phyloP scores from a whole-genome alignment of 2,329 filamentous ascomycete species.

The Alternaria conjuncta region DNA sequence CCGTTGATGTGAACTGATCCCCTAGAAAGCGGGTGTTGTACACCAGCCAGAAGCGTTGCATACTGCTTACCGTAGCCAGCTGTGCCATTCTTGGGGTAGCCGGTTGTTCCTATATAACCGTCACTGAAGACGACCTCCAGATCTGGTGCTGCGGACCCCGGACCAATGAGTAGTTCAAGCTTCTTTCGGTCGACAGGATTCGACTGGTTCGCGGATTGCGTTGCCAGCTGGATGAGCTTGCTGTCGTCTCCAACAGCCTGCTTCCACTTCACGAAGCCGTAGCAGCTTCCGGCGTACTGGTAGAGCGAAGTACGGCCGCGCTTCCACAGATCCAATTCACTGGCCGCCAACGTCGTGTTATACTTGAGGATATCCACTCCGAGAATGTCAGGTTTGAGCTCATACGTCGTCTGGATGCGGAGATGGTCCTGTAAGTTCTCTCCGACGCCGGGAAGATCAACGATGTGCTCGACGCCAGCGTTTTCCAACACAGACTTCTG shows the following conservation, averaged over 20 bases:
- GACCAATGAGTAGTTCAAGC: slow-evolving; percentile 42
- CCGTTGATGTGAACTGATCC: slow-evolving; percentile 29
- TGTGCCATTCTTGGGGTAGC: slow-evolving; percentile 35
- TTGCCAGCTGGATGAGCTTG: slow-evolving; percentile 14
- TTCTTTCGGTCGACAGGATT: slow-evolving; percentile 24
- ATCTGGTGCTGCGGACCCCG: slow-evolving; percentile 42
- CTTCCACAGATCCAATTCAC: slow-evolving; percentile 48
- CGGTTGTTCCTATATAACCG: slow-evolving; percentile 51
- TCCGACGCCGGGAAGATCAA: slow-evolving; percentile 27
- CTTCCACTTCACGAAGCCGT: slow-evolving; percentile 53
- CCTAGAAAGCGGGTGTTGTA: slow-evolving; percentile 40
- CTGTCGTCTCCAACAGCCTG: slow-evolving; percentile 40
- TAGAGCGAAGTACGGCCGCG: slow-evolving; percentile 43
- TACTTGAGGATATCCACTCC: slow-evolving; percentile 26
- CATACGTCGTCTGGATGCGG: slow-evolving; percentile 26
- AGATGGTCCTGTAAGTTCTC: slow-evolving; percentile 34
- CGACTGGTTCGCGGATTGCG: slow-evolving; percentile 14
- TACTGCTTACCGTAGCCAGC: slow-evolving; percentile 26
- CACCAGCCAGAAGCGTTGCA: slow-evolving; percentile 36
- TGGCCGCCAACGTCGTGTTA: slow-evolving; percentile 40
- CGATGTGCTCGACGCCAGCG: slow-evolving; percentile 19
- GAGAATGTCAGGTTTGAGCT: slow-evolving; percentile 20
- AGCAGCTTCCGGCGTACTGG: slow-evolving; percentile 49
- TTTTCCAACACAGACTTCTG: slow-evolving; percentile 11
- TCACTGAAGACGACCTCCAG: slow-evolving; percentile 55